Evolutionary conservation across 1,284 basidiomycete species (phyloP).

Genomic region (Ustilago hordei): DNA sequence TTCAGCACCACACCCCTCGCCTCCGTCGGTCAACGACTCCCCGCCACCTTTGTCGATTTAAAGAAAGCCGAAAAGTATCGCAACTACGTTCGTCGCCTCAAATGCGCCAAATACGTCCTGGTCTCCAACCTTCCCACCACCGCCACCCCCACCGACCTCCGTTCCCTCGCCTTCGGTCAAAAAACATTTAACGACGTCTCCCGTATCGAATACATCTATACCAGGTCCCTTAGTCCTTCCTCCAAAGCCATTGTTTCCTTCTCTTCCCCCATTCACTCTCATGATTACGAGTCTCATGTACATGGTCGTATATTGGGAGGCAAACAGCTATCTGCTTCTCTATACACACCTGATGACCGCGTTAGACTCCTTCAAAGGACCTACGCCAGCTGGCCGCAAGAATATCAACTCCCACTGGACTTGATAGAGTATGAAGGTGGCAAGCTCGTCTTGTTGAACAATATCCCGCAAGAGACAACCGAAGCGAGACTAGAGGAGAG

Average conservation of each 20-base stretch:
- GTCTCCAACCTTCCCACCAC: conserved; percentile 31
- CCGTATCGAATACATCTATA: conserved; percentile 43
- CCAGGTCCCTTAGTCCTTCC: conserved; percentile 15
- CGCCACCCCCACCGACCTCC: conserved; percentile 40
- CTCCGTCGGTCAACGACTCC: neutral
- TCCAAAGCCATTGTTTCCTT: conserved; percentile 37
- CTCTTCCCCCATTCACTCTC: conserved; percentile 17
- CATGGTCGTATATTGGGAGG: conserved; percentile 34
- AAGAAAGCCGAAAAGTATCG: neutral
- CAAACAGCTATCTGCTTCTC: conserved; percentile 22
- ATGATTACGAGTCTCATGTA: conserved; percentile 17
- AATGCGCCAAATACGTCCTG: conserved; percentile 15
- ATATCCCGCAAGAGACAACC: conserved; percentile 50
- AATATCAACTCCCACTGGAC: conserved; percentile 34
- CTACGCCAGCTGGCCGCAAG: conserved; percentile 24
- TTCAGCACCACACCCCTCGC: neutral
- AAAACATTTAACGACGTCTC: conserved; percentile 30
- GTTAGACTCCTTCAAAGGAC: neutral
- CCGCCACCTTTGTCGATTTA: neutral
- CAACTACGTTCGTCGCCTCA: neutral
- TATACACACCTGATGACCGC: neutral
- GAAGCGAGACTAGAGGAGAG: conserved; percentile 53
- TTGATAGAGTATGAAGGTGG: conserved; percentile 47
- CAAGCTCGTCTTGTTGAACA: conserved; percentile 49
- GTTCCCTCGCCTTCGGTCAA: conserved; percentile 12